A percentile compares a stretch with the other conserved stretches of the same genome.
Evolutionary conservation across 2,329 filamentous ascomycete species (phyloP).

Genomic region (Lasiodiplodia sp.): DNA sequence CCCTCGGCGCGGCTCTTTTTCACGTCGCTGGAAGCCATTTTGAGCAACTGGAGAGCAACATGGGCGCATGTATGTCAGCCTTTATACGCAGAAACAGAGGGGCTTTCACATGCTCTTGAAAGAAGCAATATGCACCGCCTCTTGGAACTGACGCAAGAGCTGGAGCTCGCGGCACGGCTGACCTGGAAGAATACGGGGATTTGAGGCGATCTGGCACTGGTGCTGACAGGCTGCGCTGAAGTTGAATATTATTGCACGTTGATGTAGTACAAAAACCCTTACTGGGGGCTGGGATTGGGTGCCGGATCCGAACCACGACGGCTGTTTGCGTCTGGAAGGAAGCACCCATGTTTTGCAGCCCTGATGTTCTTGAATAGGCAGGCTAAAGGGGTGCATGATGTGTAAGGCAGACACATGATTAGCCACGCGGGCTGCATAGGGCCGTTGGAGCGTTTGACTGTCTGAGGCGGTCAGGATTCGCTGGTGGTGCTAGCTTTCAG

Average conservation of each 20-base stretch:
- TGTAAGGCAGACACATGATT: slow-evolving; percentile 20
- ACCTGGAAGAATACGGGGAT: neutral
- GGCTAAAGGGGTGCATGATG: neutral
- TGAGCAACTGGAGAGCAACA: neutral
- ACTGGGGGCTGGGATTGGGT: neutral
- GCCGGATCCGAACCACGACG: neutral
- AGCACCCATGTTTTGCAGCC: neutral
- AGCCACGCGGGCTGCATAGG: neutral
- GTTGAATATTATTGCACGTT: neutral
- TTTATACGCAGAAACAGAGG: neutral
- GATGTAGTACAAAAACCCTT: neutral
- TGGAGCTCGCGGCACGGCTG: neutral
- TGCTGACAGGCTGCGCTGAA: slow-evolving; percentile 8
- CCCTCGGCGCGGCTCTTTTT: neutral
- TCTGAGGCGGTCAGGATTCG: neutral
- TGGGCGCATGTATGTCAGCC: neutral
- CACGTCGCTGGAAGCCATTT: neutral
- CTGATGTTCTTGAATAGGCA: neutral
- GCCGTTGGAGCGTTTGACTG: neutral
- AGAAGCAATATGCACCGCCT: slow-evolving; percentile 4
- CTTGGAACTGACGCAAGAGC: neutral
- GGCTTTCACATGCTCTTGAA: neutral
- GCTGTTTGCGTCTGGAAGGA: neutral
- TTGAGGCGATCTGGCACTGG: neutral
- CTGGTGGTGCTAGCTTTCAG: neutral